Conservation (phyloP, 1,284 basidiomycete genomes). For the Somion occarium region DNA sequence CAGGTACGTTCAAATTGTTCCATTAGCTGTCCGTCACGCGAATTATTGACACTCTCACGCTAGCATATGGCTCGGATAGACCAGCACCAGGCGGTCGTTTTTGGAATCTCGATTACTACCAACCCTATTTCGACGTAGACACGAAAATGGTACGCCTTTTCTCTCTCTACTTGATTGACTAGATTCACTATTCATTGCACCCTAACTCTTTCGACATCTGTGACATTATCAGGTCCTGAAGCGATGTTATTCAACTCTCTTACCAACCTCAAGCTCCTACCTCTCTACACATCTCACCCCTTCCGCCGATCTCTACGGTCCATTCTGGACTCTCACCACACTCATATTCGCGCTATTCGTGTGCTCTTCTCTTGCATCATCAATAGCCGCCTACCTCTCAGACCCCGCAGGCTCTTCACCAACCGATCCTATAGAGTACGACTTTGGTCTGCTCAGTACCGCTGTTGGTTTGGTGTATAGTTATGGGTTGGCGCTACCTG, state of each 20-base stretch:
- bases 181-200: too few relatives aligned
- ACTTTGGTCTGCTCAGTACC: conserved; percentile 80
- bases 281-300: conserved; percentile 61
- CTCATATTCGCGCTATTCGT: conserved; percentile 89
- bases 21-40: background rate
- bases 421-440: conserved; percentile 54
- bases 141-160: conserved; percentile 54
- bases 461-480: conserved; percentile 81
- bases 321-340: conserved; percentile 94
- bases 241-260: conserved; percentile 69
- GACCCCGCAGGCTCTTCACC: conserved; percentile 34
- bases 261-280: conserved; percentile 55
- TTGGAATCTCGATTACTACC: conserved; percentile 78
- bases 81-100: conserved; percentile 38
- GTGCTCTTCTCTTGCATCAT: conserved; percentile 84
- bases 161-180: background rate
- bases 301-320: conserved; percentile 75
- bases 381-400: conserved; percentile 78
- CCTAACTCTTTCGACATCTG: background rate
- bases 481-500: conserved; percentile 79
- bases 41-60: conserved; percentile 7
- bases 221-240: conserved; percentile 62
- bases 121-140: conserved; percentile 78
- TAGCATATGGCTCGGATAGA: conserved; percentile 31
- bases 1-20: conserved; percentile 16